phyloP scores from a whole-genome alignment of 2,329 filamentous ascomycete genomes.

The Colletotrichum cuscutae region DNA sequence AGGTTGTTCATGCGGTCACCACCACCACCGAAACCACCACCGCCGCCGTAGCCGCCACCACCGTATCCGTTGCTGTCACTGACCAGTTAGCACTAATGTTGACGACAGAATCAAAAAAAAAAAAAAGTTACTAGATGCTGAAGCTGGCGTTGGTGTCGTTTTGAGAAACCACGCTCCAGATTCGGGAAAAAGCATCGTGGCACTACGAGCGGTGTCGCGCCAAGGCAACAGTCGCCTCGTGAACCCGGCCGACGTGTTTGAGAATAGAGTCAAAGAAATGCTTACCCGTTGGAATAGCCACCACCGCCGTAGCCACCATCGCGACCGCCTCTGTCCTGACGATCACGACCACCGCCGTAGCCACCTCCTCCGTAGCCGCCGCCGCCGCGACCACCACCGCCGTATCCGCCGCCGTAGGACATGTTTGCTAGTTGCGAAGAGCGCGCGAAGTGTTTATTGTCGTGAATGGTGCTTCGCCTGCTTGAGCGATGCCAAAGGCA shows the following conservation, averaged over 20 bases:
- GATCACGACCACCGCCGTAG: conserved; percentile 44
- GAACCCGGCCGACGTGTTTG: conserved; percentile 39
- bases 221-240: conserved; percentile 15
- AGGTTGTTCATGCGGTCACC: conserved; percentile 96
- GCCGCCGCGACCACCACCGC: conserved; percentile 42
- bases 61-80: conserved; percentile 64
- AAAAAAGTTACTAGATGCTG: background rate
- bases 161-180: background rate
- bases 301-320: conserved; percentile 37
- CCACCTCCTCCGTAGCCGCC: conserved; percentile 40
- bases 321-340: conserved; percentile 41
- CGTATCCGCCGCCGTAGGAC: conserved; percentile 57
- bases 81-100: conserved; percentile 47
- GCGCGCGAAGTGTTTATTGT: conserved; percentile 7
- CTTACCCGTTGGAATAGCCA: conserved; percentile 56
- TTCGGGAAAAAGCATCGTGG: background rate
- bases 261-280: conserved; percentile 44
- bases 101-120: conserved; percentile 16
- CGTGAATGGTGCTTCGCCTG: background rate
- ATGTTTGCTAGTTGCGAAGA: conserved; percentile 44
- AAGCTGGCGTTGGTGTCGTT: background rate
- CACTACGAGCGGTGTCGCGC: background rate
- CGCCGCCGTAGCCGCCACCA: conserved; percentile 47
- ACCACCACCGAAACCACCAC: conserved; percentile 64
- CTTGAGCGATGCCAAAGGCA: conserved; percentile 29